These are phyloP conservation scores for Thecaphora frezii DNA, from an alignment of 1,284 basidiomycete genomes.

Conservation along the genomic window DNA sequence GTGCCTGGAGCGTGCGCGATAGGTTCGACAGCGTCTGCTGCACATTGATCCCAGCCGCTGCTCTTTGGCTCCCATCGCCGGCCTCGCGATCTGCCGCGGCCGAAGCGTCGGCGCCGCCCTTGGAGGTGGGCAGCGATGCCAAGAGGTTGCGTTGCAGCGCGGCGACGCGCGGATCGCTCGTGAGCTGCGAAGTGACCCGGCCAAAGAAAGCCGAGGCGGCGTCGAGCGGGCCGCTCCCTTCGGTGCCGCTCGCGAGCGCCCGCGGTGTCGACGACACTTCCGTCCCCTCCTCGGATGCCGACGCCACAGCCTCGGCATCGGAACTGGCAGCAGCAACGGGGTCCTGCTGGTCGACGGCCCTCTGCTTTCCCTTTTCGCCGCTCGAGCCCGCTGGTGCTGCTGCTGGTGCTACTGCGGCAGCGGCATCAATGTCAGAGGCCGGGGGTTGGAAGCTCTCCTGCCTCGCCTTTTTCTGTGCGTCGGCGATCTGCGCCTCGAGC, in stretches of 20 bases:
- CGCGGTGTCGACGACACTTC: too few species aligned
- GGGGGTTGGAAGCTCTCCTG: slow-evolving; percentile 18
- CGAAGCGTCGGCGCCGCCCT: background rate
- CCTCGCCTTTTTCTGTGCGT: slow-evolving; percentile 40
- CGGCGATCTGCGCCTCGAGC: slow-evolving; percentile 44
- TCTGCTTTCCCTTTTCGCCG: slow-evolving; percentile 23
- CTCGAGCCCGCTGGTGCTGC: background rate
- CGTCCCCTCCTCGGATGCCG: too few species aligned
- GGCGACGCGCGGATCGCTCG: slow-evolving; percentile 23
- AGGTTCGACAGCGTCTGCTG: slow-evolving; percentile 38
- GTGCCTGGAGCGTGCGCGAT: slow-evolving; percentile 34
- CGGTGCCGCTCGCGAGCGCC: background rate
- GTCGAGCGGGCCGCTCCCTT: slow-evolving; percentile 14
- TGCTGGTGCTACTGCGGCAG: background rate
- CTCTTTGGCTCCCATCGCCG: too few species aligned
- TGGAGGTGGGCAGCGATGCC: background rate
- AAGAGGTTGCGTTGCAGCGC: slow-evolving; percentile 20
- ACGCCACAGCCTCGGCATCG: too few species aligned
- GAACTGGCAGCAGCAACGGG: background rate
- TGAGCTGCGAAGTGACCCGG: slow-evolving; percentile 26
- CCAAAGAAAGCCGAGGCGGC: slow-evolving; percentile 29
- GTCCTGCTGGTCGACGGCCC: slow-evolving; percentile 12
- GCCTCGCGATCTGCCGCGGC: too few species aligned
- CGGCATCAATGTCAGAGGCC: background rate
- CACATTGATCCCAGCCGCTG: too few species aligned